Conservation (phyloP, 805 yeast species). For the Candida tibetensis region DNA sequence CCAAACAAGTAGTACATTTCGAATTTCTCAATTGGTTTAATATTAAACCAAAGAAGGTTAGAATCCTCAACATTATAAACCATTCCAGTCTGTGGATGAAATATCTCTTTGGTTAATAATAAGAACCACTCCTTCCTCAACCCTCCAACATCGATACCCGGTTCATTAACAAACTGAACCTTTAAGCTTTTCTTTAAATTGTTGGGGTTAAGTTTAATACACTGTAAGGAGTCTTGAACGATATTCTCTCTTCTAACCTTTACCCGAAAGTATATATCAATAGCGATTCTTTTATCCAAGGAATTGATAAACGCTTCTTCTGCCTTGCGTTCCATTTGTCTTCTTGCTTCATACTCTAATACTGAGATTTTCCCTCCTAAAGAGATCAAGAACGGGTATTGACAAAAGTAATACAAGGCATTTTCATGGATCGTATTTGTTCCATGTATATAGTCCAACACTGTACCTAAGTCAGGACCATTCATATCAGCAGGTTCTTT, state of each 20-base stretch:
- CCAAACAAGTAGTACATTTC: constrained; percentile 79
- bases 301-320: constrained; percentile 86
- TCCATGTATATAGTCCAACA: constrained; percentile 50
- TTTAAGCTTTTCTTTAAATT: constrained; percentile 73
- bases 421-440: constrained; percentile 21
- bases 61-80: constrained; percentile 68
- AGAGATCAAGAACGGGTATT: constrained; percentile 77
- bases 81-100: constrained; percentile 66
- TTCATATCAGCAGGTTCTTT: constrained; percentile 4
- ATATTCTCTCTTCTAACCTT: constrained; percentile 65
- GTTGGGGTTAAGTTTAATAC: constrained; percentile 50
- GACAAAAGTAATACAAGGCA: constrained; percentile 62
- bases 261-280: constrained; percentile 68
- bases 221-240: constrained; percentile 70
- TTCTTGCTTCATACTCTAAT: constrained; percentile 75
- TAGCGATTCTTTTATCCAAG: constrained; percentile 54
- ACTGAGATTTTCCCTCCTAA: constrained; percentile 80
- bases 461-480: constrained; percentile 35
- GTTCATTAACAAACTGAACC: constrained; percentile 82
- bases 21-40: constrained; percentile 38
- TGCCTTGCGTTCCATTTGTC: constrained; percentile 81
- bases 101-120: constrained; percentile 64
- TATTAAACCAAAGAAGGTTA: constrained; percentile 70
- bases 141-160: constrained; percentile 96
- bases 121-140: constrained; percentile 91